Conservation (phyloP, 768 basidiomycete species). For the Chalciporus piperatus region DNA sequence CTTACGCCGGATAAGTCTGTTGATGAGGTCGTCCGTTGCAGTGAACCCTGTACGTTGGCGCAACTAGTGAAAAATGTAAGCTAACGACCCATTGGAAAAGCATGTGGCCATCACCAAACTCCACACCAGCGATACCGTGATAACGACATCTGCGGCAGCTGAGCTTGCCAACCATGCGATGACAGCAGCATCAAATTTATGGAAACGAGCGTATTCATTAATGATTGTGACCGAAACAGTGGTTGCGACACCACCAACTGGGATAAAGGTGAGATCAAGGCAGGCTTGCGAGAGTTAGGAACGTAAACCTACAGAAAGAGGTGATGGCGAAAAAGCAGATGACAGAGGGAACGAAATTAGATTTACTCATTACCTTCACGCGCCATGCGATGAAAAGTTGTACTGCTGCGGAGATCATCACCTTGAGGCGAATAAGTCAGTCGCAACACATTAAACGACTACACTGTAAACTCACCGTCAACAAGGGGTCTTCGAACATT, state of each 20-base stretch:
- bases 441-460: not conserved
- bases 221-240: slow-evolving; percentile 30
- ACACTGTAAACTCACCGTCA: slow-evolving; percentile 35
- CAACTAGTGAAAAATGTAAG: slow-evolving; percentile 23
- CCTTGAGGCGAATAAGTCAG: slow-evolving; percentile 26
- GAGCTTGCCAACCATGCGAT: slow-evolving; percentile 44
- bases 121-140: slow-evolving; percentile 42
- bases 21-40: slow-evolving; percentile 40
- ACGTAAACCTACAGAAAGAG: slow-evolving; percentile 8
- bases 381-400: slow-evolving; percentile 50
- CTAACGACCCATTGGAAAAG: not conserved
- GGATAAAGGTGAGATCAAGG: not conserved
- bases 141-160: slow-evolving; percentile 39
- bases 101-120: slow-evolving; percentile 34
- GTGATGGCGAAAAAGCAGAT: slow-evolving; percentile 16
- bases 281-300: too few relatives aligned
- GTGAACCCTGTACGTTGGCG: slow-evolving; percentile 42
- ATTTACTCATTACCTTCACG: slow-evolving; percentile 35
- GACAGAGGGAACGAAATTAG: slow-evolving; percentile 22
- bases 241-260: slow-evolving; percentile 37
- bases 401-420: slow-evolving; percentile 42
- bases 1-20: slow-evolving; percentile 41
- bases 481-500: slow-evolving; percentile 37
- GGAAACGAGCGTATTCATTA: slow-evolving; percentile 33
- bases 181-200: slow-evolving; percentile 32